Evolutionary conservation across 176 grass and related monocot species (phyloP).

Genomic region (Musa itinerans): DNA sequence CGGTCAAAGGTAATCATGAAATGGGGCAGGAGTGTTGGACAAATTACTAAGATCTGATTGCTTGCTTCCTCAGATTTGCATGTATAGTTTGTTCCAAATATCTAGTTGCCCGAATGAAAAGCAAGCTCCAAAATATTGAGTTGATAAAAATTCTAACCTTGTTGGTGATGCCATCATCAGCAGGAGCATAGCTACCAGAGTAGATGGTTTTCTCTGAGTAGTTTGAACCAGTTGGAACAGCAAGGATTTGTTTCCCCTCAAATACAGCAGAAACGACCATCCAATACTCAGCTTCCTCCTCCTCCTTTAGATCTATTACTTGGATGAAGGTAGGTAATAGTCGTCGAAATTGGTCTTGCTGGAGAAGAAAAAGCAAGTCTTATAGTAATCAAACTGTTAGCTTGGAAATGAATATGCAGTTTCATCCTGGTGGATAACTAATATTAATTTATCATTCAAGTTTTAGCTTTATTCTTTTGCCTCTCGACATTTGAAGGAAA

Average conservation of each 20-base stretch:
- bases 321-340: constrained; percentile 86
- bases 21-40: too few relatives aligned
- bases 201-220: constrained; percentile 35
- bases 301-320: constrained; percentile 78
- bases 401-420: neutral
- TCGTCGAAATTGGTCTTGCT: constrained; percentile 99
- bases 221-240: constrained; percentile 36
- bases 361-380: constrained; percentile 8
- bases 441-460: neutral
- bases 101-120: neutral
- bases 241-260: constrained; percentile 69
- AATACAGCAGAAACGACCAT: constrained; percentile 86
- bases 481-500: neutral
- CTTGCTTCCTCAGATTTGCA: neutral
- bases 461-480: neutral
- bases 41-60: neutral
- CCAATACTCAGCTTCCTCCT: constrained; percentile 93
- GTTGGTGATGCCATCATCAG: constrained; percentile 63
- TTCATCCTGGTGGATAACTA: neutral
- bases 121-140: neutral
- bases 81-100: neutral
- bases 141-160: constrained; percentile 44
- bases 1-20: too few relatives aligned
- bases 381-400: neutral
- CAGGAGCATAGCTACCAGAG: constrained; percentile 28